Evolutionary conservation across 2,329 filamentous ascomycete genomes (phyloP), one percentile per base, ranked within the genome.

Genomic region (Colletotrichum eleusines): DNA sequence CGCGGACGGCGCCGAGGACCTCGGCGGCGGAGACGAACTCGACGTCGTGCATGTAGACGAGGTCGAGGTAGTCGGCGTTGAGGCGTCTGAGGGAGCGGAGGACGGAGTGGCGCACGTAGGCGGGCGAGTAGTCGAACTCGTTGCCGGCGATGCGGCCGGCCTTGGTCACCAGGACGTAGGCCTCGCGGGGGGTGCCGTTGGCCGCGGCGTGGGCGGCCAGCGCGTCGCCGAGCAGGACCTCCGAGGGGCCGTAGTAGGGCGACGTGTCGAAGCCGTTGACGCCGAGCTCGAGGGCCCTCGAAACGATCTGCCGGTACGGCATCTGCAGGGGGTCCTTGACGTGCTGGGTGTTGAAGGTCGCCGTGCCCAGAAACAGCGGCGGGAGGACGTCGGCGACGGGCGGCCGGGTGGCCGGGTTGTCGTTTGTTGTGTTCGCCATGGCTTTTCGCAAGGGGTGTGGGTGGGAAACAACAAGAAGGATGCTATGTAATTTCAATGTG

Each of bases 281-380:
- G 11, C 69, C 69, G 20, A 69, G 61, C 35, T 72, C 69, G 4
- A 72, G 62, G 4, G 69, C 69, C 23, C 66, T 40, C 16, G 65
- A 69, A 54, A 72, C 61, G 20, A 72, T 70, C 50, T 72, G 60
- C 35, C 69, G 53, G 57, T 69, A 69, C 16, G 69, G 69, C 69
- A 72, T 69, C 69, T 69, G 61, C 31, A 66, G 66, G 4, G 69
- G 69, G 51, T 72, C 69, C 50, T 64, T 80, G 76, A 94, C 92
- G 81, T 94, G 95, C 78, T 95, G 94, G 74, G 88, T 87, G 84
- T 96, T 97, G 88, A 97, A 97, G 46, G 93, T 95, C 31, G 92
- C 94, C n/a, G 93, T 95, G 74, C 94, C 94, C 76, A 95, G 89
- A 78, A 97, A 88, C 54, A 97, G 88, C 11, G 94, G 94, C 3